A percentile compares a stretch with the other conserved stretches of the same genome.
Evolutionary conservation across 1,139 yeast species (phyloP).

Genomic region (Saccharomyces hybrid): DNA sequence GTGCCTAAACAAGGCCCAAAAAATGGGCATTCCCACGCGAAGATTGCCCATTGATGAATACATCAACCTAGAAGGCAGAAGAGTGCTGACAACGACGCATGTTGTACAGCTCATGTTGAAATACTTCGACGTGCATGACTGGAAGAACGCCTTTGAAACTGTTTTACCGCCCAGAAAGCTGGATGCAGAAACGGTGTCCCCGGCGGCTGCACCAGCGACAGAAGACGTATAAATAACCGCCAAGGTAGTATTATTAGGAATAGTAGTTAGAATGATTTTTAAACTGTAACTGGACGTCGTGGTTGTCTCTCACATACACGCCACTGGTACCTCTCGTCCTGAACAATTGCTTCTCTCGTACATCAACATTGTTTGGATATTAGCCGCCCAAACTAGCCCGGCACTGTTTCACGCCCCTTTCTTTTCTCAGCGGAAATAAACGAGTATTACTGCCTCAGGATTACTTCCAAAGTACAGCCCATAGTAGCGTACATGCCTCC

Average conservation of each 20-base stretch:
- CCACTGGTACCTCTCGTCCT: neutral
- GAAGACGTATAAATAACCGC: constrained; percentile 8
- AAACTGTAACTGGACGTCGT: no score
- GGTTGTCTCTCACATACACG: neutral
- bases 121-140: constrained; percentile 71
- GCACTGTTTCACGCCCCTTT: no score
- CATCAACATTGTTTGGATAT: neutral
- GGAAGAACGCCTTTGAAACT: constrained; percentile 80
- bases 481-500: no score
- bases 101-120: constrained; percentile 79
- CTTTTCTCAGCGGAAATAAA: no score
- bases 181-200: constrained; percentile 8
- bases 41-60: constrained; percentile 83
- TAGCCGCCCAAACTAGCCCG: neutral
- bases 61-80: constrained; percentile 75
- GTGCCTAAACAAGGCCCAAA: constrained; percentile 75
- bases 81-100: constrained; percentile 88
- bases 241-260: neutral
- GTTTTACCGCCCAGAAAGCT: constrained; percentile 80
- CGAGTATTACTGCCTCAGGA: no score
- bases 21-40: constrained; percentile 63
- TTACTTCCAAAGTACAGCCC: neutral
- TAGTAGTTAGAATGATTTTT: neutral
- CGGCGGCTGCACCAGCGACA: neutral
- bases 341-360: no score